Evolutionary conservation across 805 yeast species (phyloP), one percentile per base, ranked within the genome.

Genomic region (Candida caryicola): DNA sequence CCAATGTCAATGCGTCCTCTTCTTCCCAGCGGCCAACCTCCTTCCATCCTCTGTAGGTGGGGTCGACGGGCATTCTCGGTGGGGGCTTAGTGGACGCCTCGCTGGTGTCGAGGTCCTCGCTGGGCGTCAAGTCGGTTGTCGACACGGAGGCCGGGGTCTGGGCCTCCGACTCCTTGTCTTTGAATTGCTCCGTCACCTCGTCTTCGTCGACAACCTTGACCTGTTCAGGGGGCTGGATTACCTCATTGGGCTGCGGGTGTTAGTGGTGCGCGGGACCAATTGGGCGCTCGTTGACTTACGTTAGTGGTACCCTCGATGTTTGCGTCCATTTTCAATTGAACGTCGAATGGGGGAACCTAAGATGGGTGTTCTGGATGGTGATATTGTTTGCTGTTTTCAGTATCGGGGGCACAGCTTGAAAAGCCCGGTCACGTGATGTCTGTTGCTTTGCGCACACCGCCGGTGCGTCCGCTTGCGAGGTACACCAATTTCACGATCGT

Each of bases 31-130:
- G 85, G 7, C 93, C 91, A 36, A 86, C 89, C 60, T 90, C 96
- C 57, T 83, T 86, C 98, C 98, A 91, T 23, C 98, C 98, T 34
- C 86, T 77, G 53, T 76, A 84, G 2, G 91, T 77, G 18, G 85
- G 84, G 39, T 73, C 79, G 34, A 77, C 78, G 2, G 82, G 61
- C 27, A 64, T 58, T 57, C 87, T 57, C n/a, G 72, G 66, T 1
- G 60, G 58, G 4, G 74, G 73, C 42, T 65, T 64, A 5, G 60
- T 50, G 23, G 51, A 58, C 32, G 58, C 60, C 26, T 54, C 52
- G 3, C 60, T 39, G 33, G 57, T 45, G 41, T 68, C 73, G 31
- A 52, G 60, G 41, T 69, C 69, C 34, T 65, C 71, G 42, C 71
- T 64, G 10, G 69, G 64, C 7, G 52, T 52, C 50, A 52, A 50